These are phyloP conservation scores for Stipa capillata DNA, from an alignment of 176 grass and related monocot genomes.

Conservation along the genomic window DNA sequence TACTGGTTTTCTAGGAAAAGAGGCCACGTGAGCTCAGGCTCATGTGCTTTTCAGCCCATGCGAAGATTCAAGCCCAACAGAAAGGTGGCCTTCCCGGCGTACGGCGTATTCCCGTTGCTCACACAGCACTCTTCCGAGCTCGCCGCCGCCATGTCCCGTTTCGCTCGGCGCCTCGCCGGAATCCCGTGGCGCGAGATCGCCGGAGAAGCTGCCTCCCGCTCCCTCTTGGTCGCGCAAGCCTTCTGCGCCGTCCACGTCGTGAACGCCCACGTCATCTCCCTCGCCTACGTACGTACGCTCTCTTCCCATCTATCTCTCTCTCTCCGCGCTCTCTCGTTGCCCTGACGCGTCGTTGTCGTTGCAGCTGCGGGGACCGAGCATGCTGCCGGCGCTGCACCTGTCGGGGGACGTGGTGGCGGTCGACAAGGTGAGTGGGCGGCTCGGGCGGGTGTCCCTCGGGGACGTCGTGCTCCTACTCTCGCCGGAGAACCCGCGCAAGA, in stretches of 20 bases:
- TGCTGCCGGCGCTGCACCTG: conserved; percentile 72
- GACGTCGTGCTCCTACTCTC: conserved; percentile 68
- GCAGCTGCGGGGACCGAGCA: conserved; percentile 59
- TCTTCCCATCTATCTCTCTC: not conserved
- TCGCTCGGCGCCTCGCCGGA: conserved; percentile 16
- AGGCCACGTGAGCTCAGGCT: no score
- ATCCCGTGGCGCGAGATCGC: conserved; percentile 48
- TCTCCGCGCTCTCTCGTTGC: not conserved
- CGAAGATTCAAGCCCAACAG: not conserved
- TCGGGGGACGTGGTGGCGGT: conserved; percentile 61
- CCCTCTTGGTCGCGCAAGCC: conserved; percentile 16
- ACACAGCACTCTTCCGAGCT: not conserved
- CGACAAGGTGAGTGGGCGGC: conserved; percentile 35
- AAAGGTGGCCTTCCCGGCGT: not conserved
- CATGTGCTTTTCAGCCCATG: not conserved
- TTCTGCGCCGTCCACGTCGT: conserved; percentile 49
- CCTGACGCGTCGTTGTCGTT: not conserved
- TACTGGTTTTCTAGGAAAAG: no score
- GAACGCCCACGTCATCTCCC: conserved; percentile 14
- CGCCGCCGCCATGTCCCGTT: conserved; percentile 28
- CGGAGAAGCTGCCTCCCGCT: not conserved
- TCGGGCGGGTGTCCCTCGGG: conserved; percentile 30
- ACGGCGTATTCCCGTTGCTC: not conserved
- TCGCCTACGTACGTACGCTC: conserved; percentile 22
- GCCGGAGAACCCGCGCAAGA: conserved; percentile 70